Evolutionary conservation across 306 rosid genomes (phyloP).

Genomic region (Fragaria vesca): DNA sequence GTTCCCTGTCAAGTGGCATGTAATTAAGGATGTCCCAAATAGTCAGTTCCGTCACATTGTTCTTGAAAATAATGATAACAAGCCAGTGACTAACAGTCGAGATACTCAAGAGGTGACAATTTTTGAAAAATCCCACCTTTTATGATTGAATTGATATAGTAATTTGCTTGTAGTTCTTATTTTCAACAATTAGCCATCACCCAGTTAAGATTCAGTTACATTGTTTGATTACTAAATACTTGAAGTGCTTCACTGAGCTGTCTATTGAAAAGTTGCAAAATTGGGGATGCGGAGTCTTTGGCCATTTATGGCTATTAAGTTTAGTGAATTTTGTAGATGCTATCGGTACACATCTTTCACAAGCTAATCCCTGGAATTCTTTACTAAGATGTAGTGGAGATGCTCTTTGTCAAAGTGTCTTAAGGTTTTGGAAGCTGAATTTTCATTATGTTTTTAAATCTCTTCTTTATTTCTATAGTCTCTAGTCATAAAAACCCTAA

Average conservation of each 20-base stretch:
- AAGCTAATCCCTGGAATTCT: neutral
- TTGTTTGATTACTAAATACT: neutral
- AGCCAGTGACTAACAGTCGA: slow-evolving; percentile 92
- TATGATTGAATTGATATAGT: neutral
- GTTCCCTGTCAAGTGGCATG: slow-evolving; percentile 86
- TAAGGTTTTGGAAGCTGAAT: neutral
- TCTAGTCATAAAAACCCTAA: neutral
- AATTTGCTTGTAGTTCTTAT: neutral
- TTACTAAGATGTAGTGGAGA: neutral
- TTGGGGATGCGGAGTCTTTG: neutral
- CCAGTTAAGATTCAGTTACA: neutral
- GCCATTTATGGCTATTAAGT: neutral
- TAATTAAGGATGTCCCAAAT: slow-evolving; percentile 79
- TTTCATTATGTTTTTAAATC: neutral
- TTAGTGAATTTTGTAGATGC: neutral
- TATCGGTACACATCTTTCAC: neutral
- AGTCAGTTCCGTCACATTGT: slow-evolving; percentile 86
- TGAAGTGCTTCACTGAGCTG: neutral
- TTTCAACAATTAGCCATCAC: neutral
- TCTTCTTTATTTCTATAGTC: neutral
- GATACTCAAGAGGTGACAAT: slow-evolving; percentile 85
- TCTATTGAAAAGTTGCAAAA: neutral
- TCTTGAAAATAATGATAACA: slow-evolving; percentile 85
- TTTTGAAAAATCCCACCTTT: neutral
- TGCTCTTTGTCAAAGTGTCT: neutral